Evolutionary conservation across 495 filamentous ascomycete genomes (phyloP).

Genomic region (Mycothermus thermophilus): DNA sequence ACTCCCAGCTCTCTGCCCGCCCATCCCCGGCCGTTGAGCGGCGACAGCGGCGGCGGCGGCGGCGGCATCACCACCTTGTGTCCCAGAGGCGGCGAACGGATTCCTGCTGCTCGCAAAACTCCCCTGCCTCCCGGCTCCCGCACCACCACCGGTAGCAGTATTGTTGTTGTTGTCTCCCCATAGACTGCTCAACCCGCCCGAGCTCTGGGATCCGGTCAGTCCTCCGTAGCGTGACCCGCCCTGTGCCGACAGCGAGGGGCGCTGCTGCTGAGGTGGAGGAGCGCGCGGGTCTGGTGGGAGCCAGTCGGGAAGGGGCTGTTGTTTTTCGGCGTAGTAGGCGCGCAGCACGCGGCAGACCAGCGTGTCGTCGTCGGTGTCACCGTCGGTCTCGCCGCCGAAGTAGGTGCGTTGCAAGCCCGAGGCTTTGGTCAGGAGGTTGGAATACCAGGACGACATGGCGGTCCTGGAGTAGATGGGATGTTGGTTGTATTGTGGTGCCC

Average conservation of each 20-base stretch:
- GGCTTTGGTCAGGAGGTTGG: slow-evolving; percentile 61
- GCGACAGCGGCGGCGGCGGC: slow-evolving; percentile 31
- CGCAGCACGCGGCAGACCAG: slow-evolving; percentile 92
- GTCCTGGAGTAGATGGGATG: too few species aligned
- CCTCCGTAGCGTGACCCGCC: slow-evolving; percentile 5
- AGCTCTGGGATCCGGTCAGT: slow-evolving; percentile 16
- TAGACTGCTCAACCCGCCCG: slow-evolving; percentile 49
- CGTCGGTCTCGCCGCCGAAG: slow-evolving; percentile 65
- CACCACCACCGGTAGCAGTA: slow-evolving; percentile 40
- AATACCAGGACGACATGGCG: slow-evolving; percentile 66
- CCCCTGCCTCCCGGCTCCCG: slow-evolving; percentile 22
- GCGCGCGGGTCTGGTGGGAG: slow-evolving; percentile 75
- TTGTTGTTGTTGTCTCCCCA: slow-evolving; percentile 55
- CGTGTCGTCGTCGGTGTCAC: slow-evolving; percentile 87
- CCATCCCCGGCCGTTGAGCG: slow-evolving; percentile 22
- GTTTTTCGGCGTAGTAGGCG: slow-evolving; percentile 85
- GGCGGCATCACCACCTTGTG: slow-evolving; percentile 1
- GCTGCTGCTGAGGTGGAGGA: slow-evolving; percentile 36
- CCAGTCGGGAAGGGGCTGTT: slow-evolving; percentile 71
- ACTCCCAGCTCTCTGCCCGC: slow-evolving; percentile 58
- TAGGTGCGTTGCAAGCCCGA: slow-evolving; percentile 68
- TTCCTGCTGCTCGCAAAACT: slow-evolving; percentile 12
- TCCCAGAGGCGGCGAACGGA: slow-evolving; percentile 9
- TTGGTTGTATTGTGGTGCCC: too few species aligned
- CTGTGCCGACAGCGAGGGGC: slow-evolving; percentile 23